phyloP scores from a whole-genome alignment of 176 grass and related monocot genomes.

The Melocanna baccifera region DNA sequence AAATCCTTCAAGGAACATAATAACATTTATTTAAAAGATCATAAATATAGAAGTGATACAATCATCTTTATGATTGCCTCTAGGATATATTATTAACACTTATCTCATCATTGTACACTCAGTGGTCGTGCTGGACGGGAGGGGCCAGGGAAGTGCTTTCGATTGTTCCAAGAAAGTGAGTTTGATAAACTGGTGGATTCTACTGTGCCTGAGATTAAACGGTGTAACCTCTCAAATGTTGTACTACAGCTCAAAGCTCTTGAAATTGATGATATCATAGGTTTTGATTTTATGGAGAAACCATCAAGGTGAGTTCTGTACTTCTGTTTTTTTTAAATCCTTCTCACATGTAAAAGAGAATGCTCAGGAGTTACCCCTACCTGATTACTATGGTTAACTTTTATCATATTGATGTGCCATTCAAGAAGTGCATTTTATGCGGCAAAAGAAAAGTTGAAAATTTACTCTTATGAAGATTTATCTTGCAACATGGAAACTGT shows the following conservation, averaged over 20 bases:
- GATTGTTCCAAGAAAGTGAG: conserved; percentile 83
- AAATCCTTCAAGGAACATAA: too few species aligned
- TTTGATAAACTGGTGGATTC: conserved; percentile 78
- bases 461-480: conserved; percentile 2
- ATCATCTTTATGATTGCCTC: too few species aligned
- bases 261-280: conserved; percentile 89
- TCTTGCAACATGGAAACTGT: not conserved
- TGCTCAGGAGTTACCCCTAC: not conserved
- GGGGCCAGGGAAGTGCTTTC: conserved; percentile 79
- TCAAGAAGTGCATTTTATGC: not conserved
- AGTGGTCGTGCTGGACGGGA: conserved; percentile 89
- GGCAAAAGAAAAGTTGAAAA: not conserved
- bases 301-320: conserved; percentile 58
- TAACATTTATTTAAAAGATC: too few species aligned
- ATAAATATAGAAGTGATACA: too few species aligned
- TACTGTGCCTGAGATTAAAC: conserved; percentile 89
- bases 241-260: conserved; percentile 96
- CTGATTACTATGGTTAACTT: not conserved
- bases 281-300: conserved; percentile 98
- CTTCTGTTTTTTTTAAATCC: conserved; percentile 7
- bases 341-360: not conserved
- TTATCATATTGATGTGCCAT: not conserved
- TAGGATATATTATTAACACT: too few species aligned
- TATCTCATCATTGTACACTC: conserved; percentile 17
- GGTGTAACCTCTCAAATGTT: conserved; percentile 93